Evolutionary conservation across 1,139 yeast species (phyloP).

Genomic region (Hyphopichia pseudoburtonii): DNA sequence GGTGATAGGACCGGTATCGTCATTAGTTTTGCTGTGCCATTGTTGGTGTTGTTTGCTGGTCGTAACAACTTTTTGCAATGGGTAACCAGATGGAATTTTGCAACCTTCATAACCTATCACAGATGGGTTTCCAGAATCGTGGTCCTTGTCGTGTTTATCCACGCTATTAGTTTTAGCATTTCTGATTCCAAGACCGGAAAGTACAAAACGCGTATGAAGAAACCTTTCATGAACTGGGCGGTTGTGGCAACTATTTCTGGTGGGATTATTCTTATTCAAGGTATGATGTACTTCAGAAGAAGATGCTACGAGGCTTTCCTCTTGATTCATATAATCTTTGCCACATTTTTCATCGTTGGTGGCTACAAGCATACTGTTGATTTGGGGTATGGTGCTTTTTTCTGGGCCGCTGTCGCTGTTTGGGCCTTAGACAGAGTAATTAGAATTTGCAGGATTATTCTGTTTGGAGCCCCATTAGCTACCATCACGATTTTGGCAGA

Average conservation of each 20-base stretch:
- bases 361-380: slow-evolving; percentile 36
- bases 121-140: slow-evolving; percentile 31
- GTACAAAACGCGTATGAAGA: slow-evolving; percentile 23
- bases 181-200: slow-evolving; percentile 14
- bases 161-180: slow-evolving; percentile 22
- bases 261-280: slow-evolving; percentile 32
- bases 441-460: slow-evolving; percentile 27
- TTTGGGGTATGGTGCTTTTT: slow-evolving; percentile 35
- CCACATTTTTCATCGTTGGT: slow-evolving; percentile 35
- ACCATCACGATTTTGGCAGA: slow-evolving; percentile 31
- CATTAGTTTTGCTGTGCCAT: slow-evolving; percentile 23
- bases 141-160: slow-evolving; percentile 21
- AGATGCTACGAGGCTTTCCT: slow-evolving; percentile 41
- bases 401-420: slow-evolving; percentile 36
- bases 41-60: slow-evolving; percentile 31
- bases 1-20: slow-evolving; percentile 35
- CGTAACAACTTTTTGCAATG: slow-evolving; percentile 33
- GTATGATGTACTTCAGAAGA: slow-evolving; percentile 36
- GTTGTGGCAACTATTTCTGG: slow-evolving; percentile 34
- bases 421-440: slow-evolving; percentile 43
- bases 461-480: slow-evolving; percentile 38
- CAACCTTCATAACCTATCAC: slow-evolving; percentile 31
- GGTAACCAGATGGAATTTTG: slow-evolving; percentile 30
- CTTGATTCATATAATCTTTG: slow-evolving; percentile 36
- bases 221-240: slow-evolving; percentile 50